These are phyloP conservation scores for Galerina marginata DNA, from an alignment of 768 basidiomycete species.

Conservation along the genomic window DNA sequence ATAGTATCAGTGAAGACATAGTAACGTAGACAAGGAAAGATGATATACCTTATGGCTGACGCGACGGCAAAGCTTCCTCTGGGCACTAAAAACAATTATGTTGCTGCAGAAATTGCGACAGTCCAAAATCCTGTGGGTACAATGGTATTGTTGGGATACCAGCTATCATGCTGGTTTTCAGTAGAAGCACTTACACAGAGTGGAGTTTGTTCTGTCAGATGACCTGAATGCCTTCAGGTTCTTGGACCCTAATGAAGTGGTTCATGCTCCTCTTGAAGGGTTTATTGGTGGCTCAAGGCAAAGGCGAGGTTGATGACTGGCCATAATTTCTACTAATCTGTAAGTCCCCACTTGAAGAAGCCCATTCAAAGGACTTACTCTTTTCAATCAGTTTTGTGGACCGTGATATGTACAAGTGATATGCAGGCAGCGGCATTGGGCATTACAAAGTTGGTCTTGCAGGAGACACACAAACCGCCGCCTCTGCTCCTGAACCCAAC, in stretches of 20 bases:
- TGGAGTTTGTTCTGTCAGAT: constrained; percentile 33
- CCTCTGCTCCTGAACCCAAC: no score
- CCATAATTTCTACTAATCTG: neutral
- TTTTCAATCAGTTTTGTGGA: neutral
- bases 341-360: neutral
- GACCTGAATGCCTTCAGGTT: constrained; percentile 40
- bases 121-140: constrained; percentile 9
- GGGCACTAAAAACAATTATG: no score
- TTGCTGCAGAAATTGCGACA: no score
- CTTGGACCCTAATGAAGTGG: constrained; percentile 34
- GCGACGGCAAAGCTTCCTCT: no score
- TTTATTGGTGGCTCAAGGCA: no score
- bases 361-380: neutral
- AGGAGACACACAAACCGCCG: no score
- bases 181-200: constrained; percentile 29
- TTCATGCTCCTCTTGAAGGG: constrained; percentile 14
- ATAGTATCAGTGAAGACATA: no score
- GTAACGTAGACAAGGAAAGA: no score
- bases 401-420: neutral
- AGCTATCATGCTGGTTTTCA: neutral
- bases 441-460: neutral
- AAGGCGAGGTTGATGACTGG: neutral
- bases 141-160: constrained; percentile 16
- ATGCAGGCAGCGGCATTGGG: neutral
- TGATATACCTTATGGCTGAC: no score